Evolutionary conservation across 139 green algal genomes (phyloP).

Genomic region (Pleodorina starrii): DNA sequence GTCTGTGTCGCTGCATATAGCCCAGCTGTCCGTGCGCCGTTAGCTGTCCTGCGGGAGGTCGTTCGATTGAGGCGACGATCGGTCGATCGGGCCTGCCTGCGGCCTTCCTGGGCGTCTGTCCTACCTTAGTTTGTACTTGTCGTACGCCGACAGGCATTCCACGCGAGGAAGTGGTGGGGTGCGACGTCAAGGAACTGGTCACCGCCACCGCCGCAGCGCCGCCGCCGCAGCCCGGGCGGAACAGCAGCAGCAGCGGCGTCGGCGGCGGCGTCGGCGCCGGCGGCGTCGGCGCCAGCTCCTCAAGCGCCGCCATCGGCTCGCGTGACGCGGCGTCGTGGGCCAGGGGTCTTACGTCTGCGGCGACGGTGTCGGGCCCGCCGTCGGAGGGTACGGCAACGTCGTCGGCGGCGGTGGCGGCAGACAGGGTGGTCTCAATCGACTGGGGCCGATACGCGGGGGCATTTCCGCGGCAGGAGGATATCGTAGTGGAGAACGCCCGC

Average conservation of each 20-base stretch:
- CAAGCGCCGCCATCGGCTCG: not conserved
- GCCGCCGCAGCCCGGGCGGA: not conserved
- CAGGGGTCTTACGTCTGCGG: no score
- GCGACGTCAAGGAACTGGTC: slow-evolving; percentile 38
- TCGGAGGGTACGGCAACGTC: no score
- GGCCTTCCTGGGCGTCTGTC: no score
- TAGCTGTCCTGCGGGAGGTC: no score
- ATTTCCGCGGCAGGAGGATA: not conserved
- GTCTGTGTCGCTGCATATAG: no score
- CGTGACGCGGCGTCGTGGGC: no score
- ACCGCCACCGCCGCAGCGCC: not conserved
- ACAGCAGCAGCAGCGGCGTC: not conserved
- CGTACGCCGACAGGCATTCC: slow-evolving; percentile 9
- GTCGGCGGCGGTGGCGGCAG: no score
- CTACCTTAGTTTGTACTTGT: not conserved
- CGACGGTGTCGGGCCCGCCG: no score
- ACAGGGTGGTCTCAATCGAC: slow-evolving; percentile 17
- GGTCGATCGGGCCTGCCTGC: no score
- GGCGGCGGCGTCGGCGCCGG: not conserved
- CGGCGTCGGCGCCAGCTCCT: not conserved
- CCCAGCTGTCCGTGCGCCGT: no score
- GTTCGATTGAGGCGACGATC: no score
- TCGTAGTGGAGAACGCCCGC: not conserved
- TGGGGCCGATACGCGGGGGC: not conserved
- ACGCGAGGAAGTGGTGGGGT: not conserved